A percentile compares a stretch with the other conserved stretches of the same genome.
Evolutionary conservation across 208 protist species (phyloP).

Genomic region (Angomonas deanei): DNA sequence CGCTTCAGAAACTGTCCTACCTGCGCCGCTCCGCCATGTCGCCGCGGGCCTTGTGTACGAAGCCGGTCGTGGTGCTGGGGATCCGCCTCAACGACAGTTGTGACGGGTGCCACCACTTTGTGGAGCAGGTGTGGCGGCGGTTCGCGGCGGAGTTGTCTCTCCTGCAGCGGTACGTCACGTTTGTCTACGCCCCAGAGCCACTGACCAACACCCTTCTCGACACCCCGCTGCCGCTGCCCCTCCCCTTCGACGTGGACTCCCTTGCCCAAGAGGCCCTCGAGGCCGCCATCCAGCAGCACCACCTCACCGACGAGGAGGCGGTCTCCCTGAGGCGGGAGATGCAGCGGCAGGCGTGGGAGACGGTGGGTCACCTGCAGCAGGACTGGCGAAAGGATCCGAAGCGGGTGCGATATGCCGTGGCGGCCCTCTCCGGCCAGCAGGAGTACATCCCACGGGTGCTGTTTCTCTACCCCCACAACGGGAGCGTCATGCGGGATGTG

Average conservation of each 20-base stretch:
- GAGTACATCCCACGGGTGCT: conserved; percentile 55
- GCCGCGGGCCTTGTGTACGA: neutral
- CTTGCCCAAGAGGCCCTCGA: neutral
- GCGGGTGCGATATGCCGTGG: conserved; percentile 2
- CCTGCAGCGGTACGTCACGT: conserved; percentile 40
- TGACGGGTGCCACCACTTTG: conserved; percentile 4
- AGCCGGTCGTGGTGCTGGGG: conserved; percentile 1
- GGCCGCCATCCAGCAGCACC: conserved; percentile 2
- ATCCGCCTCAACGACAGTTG: neutral
- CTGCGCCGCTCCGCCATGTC: neutral
- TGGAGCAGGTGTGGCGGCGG: neutral
- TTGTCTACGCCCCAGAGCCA: conserved; percentile 35
- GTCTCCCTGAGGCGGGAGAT: neutral
- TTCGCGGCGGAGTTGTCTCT: conserved; percentile 33
- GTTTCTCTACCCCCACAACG: conserved; percentile 79
- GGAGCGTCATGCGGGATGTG: conserved; percentile 52
- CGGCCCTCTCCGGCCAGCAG: conserved; percentile 33
- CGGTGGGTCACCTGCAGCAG: neutral
- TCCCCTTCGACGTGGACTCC: neutral
- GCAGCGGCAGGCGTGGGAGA: neutral
- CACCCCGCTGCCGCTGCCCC: conserved; percentile 19
- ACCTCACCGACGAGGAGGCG: conserved; percentile 1
- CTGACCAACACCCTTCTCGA: conserved; percentile 21
- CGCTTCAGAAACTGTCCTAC: neutral
- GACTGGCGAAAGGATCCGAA: neutral